Percentiles rank a stretch among this genome's conserved stretches.
These are phyloP conservation scores for Aquilaria sinensis DNA, from an alignment of 345 rosid species.

Conservation along the genomic window DNA sequence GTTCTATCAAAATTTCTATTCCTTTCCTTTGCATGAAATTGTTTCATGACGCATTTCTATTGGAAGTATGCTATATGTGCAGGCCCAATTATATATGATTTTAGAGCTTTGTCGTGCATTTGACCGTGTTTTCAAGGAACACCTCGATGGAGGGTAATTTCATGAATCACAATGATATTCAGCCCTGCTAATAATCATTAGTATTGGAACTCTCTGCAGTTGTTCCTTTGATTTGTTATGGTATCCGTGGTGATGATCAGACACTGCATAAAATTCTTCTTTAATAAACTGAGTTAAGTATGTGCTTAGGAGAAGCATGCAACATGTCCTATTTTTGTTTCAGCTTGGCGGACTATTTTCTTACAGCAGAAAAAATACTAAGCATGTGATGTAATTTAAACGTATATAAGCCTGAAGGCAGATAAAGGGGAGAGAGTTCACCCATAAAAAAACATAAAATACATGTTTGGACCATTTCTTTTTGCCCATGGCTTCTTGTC, in stretches of 20 bases:
- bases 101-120: slow-evolving; percentile 95
- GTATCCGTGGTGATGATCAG: not conserved
- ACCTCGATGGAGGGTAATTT: slow-evolving; percentile 97
- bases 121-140: slow-evolving; percentile 97
- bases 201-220: slow-evolving; percentile 7
- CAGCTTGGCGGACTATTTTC: too few species aligned
- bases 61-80: slow-evolving; percentile 15
- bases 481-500: too few species aligned
- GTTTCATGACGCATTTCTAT: slow-evolving; percentile 10
- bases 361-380: too few species aligned
- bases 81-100: slow-evolving; percentile 96
- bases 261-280: not conserved
- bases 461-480: too few species aligned
- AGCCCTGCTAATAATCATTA: slow-evolving; percentile 5
- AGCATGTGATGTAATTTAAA: too few species aligned
- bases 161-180: slow-evolving; percentile 1
- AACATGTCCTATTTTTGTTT: too few species aligned
- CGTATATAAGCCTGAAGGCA: too few species aligned
- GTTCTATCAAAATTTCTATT: slow-evolving; percentile 8
- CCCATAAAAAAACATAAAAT: too few species aligned
- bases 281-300: slow-evolving; percentile 1
- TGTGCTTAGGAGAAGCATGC: too few species aligned
- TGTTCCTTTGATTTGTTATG: slow-evolving; percentile 3
- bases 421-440: too few species aligned
- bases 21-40: slow-evolving; percentile 11